These are phyloP conservation scores for Yamadazyma atmosphaerica DNA, from an alignment of 1,139 yeast species.

Conservation along the genomic window DNA sequence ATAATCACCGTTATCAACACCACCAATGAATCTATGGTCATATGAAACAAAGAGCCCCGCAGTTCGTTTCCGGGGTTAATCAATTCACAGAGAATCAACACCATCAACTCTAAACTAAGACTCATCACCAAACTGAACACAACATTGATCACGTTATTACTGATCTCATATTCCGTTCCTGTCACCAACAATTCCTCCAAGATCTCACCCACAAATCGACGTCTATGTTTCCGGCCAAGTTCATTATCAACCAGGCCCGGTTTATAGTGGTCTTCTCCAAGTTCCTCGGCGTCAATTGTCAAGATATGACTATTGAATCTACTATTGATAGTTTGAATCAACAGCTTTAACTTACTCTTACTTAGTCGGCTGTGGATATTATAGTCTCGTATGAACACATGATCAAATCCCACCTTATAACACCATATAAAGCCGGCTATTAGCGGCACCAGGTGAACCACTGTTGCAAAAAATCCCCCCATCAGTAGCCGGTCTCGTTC, in stretches of 20 bases:
- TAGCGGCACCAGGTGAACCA: background rate
- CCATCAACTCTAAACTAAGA: slow-evolving; percentile 32
- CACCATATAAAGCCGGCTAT: background rate
- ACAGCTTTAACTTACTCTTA: background rate
- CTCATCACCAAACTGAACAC: slow-evolving; percentile 33
- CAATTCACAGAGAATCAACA: slow-evolving; percentile 42
- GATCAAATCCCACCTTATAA: background rate
- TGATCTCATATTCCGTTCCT: background rate
- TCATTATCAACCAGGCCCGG: too few species aligned
- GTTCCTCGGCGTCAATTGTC: background rate
- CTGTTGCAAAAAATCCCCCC: background rate
- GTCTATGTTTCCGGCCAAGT: background rate
- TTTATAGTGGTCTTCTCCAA: too few species aligned
- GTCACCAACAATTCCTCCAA: slow-evolving; percentile 1
- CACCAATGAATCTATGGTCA: slow-evolving; percentile 34
- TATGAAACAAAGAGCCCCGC: slow-evolving; percentile 25
- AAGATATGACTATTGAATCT: background rate
- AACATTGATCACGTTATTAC: slow-evolving; percentile 20
- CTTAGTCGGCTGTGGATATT: background rate
- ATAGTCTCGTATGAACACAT: background rate
- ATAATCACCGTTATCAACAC: slow-evolving; percentile 31
- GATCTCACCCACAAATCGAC: background rate
- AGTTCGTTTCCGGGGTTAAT: slow-evolving; percentile 22
- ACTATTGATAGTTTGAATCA: background rate
- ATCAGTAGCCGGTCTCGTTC: too few species aligned